Base-by-base conservation (phyloP, 2,329 filamentous ascomycete genomes). In the Stylonectria norvegica region DNA sequence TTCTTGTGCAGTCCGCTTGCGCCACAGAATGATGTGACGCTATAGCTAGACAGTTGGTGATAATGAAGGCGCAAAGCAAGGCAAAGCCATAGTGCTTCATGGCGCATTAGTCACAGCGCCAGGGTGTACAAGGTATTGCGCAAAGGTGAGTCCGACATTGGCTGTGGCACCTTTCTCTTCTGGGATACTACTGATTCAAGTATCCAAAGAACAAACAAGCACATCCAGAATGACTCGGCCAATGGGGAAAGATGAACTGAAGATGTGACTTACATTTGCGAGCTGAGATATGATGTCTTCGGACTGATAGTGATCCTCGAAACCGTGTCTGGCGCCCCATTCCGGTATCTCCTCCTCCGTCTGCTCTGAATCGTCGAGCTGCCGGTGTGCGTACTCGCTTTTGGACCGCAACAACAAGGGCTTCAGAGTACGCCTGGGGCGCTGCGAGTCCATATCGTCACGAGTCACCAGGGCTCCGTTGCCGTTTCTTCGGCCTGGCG, bases 221-320 rank as follows among this genome's bases (percentile, higher is more conserved):
- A 20, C 33, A 37, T 34, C 40, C 34, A 34, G 36, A n/a, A n/a
- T n/a, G n/a, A n/a, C n/a, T n/a, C n/a, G n/a, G n/a, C n/a, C n/a
- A n/a, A n/a, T n/a, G n/a, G 34, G 29, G 36, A 18, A 48, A 40
- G 34, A 43, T 47, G 33, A 38, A 44, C 48, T 43, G 33, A 33
- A 47, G 41, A 32, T 38, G 32, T 35, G 52, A 75, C 83, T 69
- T 69, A 89, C 85, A 61, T 85, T 89, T 37, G 86, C 88, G 49
- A 95, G 73, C 51, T 89, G 78, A 42, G 86, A 85, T 55, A 94
- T 85, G 57, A 94, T 90, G 59, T 95, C 89, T 53, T 89, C 86
- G 5, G 86, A 94, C 59, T 89, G 86, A 62, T 95, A 89, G 64
- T 95, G 89, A 53, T 90, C 86, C 60, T 95, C 89, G 71, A 93